Conservation (phyloP, 768 basidiomycete species). For the Saitozyma podzolica region DNA sequence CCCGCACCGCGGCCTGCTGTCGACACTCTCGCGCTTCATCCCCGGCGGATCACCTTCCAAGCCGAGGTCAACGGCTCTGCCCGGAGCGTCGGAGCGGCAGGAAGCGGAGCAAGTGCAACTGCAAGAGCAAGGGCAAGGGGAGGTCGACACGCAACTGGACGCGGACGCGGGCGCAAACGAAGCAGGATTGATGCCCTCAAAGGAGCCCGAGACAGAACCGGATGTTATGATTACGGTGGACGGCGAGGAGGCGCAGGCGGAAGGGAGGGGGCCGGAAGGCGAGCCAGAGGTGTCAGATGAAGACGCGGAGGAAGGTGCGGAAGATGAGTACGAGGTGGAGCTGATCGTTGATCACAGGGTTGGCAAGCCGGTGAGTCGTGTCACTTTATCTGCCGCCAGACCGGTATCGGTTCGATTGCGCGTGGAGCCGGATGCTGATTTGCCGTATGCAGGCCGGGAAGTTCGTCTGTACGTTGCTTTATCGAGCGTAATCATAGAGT, state of each 20-base stretch:
- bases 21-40: slow-evolving; percentile 1
- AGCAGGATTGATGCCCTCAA: neutral
- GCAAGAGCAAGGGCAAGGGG: neutral
- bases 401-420: too few species aligned
- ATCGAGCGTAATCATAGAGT: too few species aligned
- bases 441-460: too few species aligned
- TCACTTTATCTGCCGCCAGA: too few species aligned
- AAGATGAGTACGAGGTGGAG: slow-evolving; percentile 44
- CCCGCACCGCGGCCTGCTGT: neutral
- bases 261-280: neutral
- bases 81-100: too few species aligned
- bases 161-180: neutral
- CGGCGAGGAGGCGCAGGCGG: neutral
- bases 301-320: slow-evolving; percentile 21
- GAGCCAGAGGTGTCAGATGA: slow-evolving; percentile 10
- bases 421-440: too few species aligned
- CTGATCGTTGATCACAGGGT: slow-evolving; percentile 24
- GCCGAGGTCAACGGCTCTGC: too few species aligned
- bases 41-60: neutral
- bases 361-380: neutral
- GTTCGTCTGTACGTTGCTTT: too few species aligned
- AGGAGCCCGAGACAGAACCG: neutral
- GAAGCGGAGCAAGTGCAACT: neutral
- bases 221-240: neutral
- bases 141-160: neutral